Percentiles rank a stretch among this genome's conserved stretches.
Evolutionary conservation across 129 eudicot species (phyloP).

Genomic region (Helianthus annuus): DNA sequence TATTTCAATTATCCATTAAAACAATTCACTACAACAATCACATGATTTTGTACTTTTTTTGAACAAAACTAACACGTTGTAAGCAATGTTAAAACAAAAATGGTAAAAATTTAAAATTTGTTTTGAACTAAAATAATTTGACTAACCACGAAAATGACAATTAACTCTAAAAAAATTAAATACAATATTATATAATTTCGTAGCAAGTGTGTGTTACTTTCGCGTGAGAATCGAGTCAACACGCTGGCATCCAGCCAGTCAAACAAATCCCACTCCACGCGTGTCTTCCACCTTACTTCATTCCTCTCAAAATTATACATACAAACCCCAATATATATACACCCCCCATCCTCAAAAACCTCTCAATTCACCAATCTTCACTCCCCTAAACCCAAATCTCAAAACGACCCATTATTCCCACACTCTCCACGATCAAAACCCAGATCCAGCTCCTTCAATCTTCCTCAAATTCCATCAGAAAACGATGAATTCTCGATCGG

Average conservation of each 20-base stretch:
- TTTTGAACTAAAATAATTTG: too few species aligned
- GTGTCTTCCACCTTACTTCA: conserved; percentile 34
- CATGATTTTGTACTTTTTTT: too few species aligned
- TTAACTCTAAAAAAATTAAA: too few species aligned
- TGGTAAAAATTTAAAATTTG: too few species aligned
- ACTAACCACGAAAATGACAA: too few species aligned
- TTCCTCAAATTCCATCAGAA: background rate
- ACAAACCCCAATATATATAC: conserved; percentile 22
- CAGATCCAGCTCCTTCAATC: background rate
- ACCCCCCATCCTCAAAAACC: background rate
- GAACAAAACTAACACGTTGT: too few species aligned
- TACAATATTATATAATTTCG: background rate
- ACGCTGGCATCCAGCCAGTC: conserved; percentile 34
- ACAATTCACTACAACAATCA: too few species aligned
- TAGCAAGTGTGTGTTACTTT: background rate
- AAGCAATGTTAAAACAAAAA: too few species aligned
- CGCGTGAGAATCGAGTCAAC: conserved; percentile 29
- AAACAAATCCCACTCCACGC: conserved; percentile 26
- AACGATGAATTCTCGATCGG: conserved; percentile 28
- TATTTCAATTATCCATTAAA: too few species aligned
- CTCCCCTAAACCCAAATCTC: background rate
- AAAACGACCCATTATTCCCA: background rate
- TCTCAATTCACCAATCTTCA: conserved; percentile 8
- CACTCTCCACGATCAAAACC: conserved; percentile 1
- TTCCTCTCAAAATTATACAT: background rate